Evolutionary conservation across 148 eudicot species (phyloP).

Genomic region (Diospyros kaki): DNA sequence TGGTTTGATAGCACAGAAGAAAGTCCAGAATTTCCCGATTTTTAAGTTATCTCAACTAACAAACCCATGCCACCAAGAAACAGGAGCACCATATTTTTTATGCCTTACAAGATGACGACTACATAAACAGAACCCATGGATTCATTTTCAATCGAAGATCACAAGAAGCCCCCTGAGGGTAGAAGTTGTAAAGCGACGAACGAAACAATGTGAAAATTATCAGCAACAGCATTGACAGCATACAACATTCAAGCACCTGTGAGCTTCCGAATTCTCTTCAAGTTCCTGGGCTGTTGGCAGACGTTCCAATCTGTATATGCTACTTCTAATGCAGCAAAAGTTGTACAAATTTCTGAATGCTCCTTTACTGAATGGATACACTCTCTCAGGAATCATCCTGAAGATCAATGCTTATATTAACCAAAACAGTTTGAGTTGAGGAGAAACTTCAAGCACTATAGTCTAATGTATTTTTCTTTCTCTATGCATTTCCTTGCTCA

Average conservation of each 20-base stretch:
- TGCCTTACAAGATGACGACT: background rate
- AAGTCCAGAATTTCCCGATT: background rate
- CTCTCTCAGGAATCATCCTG: conserved; percentile 83
- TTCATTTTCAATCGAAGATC: background rate
- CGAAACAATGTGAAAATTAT: conserved; percentile 11
- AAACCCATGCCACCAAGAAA: background rate
- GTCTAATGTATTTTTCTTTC: background rate
- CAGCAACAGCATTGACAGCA: conserved; percentile 77
- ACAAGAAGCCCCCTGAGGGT: background rate
- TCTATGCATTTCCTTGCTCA: background rate
- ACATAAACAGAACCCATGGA: background rate
- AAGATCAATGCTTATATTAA: conserved; percentile 21
- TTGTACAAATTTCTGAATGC: conserved; percentile 63
- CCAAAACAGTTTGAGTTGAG: background rate
- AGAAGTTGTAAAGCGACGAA: too few relatives aligned
- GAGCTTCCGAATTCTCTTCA: conserved; percentile 60
- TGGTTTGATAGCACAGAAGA: background rate
- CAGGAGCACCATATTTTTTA: background rate
- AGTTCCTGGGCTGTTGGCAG: conserved; percentile 74
- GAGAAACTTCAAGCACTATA: background rate
- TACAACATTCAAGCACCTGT: conserved; percentile 53
- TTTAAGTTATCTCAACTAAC: background rate
- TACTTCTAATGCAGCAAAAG: conserved; percentile 60
- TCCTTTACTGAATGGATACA: conserved; percentile 89
- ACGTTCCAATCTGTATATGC: conserved; percentile 57